Percentiles rank a stretch among this genome's conserved stretches.
phyloP scores from a whole-genome alignment of 192 early-diverging fungal species.

The Diversispora eburnea region DNA sequence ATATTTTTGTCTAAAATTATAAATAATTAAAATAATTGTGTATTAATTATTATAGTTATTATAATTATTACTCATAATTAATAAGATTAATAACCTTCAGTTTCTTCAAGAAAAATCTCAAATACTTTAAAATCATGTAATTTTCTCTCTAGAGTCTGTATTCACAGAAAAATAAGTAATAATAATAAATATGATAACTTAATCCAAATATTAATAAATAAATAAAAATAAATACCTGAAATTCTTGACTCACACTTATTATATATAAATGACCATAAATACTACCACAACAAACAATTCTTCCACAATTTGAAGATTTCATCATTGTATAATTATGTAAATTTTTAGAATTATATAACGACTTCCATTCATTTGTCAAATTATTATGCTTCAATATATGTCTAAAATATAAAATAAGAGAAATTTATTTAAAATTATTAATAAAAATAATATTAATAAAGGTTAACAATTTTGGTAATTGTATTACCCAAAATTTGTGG shows the following conservation, averaged over 20 bases:
- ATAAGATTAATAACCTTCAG: constrained; percentile 14
- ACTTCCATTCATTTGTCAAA: constrained; percentile 29
- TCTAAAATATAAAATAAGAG: constrained; percentile 26
- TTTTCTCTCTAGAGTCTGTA: constrained; percentile 38
- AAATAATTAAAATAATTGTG: neutral
- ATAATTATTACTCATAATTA: neutral
- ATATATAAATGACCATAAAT: constrained; percentile 53
- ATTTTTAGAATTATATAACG: constrained; percentile 37
- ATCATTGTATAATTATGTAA: constrained; percentile 55
- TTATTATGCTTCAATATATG: constrained; percentile 42
- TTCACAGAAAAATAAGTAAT: neutral
- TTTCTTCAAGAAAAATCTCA: constrained; percentile 37
- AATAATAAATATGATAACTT: neutral
- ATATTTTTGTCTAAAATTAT: constrained; percentile 21
- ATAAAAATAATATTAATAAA: neutral
- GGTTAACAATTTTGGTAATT: neutral
- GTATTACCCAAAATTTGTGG: constrained; percentile 45
- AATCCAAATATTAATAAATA: neutral
- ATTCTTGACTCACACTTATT: constrained; percentile 42
- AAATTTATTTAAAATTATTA: constrained; percentile 21
- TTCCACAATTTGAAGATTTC: constrained; percentile 48
- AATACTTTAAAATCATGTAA: constrained; percentile 46
- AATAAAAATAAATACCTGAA: constrained; percentile 30
- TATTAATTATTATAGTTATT: neutral
- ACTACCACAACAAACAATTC: constrained; percentile 51